A percentile compares a stretch with the other conserved stretches of the same genome.
phyloP scores from a whole-genome alignment of 1,284 basidiomycete genomes.

The Tetrapyrgos nigripes region DNA sequence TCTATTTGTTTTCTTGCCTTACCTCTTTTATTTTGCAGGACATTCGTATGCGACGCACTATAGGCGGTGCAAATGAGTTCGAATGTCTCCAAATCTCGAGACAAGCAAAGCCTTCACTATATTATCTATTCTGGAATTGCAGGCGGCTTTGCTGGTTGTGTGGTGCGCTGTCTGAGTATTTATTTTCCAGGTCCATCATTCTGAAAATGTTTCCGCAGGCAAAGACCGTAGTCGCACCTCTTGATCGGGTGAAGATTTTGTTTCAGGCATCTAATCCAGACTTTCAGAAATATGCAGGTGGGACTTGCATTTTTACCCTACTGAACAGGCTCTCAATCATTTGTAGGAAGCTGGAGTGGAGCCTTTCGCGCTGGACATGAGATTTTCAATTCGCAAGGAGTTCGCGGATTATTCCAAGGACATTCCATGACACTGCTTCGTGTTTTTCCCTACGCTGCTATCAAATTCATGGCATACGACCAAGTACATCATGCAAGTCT shows the following conservation, averaged over 20 bases:
- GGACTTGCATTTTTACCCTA: slow-evolving; percentile 27
- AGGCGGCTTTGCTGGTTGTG: slow-evolving; percentile 92
- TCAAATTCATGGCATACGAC: slow-evolving; percentile 99
- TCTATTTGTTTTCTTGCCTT: not conserved
- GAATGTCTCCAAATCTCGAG: slow-evolving; percentile 58
- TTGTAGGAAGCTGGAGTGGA: slow-evolving; percentile 82
- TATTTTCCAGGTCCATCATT: slow-evolving; percentile 16
- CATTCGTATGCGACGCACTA: slow-evolving; percentile 17
- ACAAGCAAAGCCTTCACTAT: slow-evolving; percentile 80
- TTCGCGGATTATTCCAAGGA: slow-evolving; percentile 90
- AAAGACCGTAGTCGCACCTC: slow-evolving; percentile 95
- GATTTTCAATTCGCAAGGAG: slow-evolving; percentile 80
- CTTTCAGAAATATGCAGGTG: slow-evolving; percentile 92
- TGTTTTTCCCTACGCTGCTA: slow-evolving; percentile 95
- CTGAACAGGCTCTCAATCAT: slow-evolving; percentile 2
- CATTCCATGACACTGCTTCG: slow-evolving; percentile 90
- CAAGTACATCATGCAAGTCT: slow-evolving; percentile 75
- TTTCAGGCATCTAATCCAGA: slow-evolving; percentile 98
- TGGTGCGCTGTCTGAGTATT: slow-evolving; percentile 60
- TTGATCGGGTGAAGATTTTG: slow-evolving; percentile 98
- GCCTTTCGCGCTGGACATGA: slow-evolving; percentile 82
- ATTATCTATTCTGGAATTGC: slow-evolving; percentile 85
- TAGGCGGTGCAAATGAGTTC: slow-evolving; percentile 61
- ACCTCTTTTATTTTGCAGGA: not conserved
- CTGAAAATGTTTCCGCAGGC: slow-evolving; percentile 58